Percentiles rank a stretch among this genome's conserved stretches.
Evolutionary conservation across 495 filamentous ascomycete species (phyloP).

Genomic region (Penicillium ucsense): DNA sequence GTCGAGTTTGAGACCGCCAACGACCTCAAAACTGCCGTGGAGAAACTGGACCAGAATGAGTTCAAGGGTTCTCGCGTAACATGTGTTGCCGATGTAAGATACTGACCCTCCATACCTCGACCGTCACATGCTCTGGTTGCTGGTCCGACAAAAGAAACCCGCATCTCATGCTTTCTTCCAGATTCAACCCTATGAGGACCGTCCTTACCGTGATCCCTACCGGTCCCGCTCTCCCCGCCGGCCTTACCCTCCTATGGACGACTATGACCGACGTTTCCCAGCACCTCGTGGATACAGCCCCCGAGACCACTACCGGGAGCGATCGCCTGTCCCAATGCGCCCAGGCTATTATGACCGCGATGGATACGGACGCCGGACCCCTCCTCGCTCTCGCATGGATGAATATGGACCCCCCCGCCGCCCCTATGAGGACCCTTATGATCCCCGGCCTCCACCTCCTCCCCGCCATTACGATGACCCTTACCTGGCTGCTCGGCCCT

Average conservation of each 20-base stretch:
- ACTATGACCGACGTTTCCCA: constrained; percentile 69
- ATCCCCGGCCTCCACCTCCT: constrained; percentile 32
- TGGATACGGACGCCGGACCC: constrained; percentile 56
- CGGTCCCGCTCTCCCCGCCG: constrained; percentile 70
- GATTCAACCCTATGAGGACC: constrained; percentile 53
- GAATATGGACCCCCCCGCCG: constrained; percentile 57
- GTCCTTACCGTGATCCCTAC: constrained; percentile 57
- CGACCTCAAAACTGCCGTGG: constrained; percentile 81
- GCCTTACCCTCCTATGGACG: constrained; percentile 56
- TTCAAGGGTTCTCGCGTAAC: constrained; percentile 81
- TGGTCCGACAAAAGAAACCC: constrained; percentile 7
- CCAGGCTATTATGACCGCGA: constrained; percentile 78
- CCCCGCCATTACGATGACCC: constrained; percentile 39
- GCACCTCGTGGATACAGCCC: constrained; percentile 75
- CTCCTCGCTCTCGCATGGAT: constrained; percentile 65
- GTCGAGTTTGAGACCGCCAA: constrained; percentile 93
- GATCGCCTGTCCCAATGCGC: constrained; percentile 61
- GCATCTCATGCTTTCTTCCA: constrained; percentile 31
- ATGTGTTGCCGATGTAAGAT: constrained; percentile 75
- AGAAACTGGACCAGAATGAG: constrained; percentile 83
- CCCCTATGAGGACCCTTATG: constrained; percentile 45
- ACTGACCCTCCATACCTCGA: constrained; percentile 7
- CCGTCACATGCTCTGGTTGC: constrained; percentile 4
- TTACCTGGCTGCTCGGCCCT: constrained; percentile 33
- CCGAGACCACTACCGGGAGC: constrained; percentile 76